phyloP scores from a whole-genome alignment of 495 filamentous ascomycete species.

The Tuber borchii region DNA sequence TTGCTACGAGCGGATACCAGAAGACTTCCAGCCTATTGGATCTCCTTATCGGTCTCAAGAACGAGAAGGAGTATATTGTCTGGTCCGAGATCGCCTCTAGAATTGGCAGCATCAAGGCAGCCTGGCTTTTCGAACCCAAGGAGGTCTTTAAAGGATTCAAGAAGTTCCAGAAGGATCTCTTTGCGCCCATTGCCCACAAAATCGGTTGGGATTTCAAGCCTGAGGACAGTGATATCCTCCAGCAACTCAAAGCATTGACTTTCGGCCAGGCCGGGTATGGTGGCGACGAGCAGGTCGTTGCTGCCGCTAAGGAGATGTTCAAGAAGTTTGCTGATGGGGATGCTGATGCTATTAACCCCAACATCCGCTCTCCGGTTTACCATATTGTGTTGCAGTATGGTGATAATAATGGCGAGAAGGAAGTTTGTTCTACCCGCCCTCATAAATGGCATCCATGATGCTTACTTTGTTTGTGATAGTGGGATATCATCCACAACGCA shows the following conservation, averaged over 20 bases:
- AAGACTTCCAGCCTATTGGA: conserved; percentile 83
- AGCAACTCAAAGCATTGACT: conserved; percentile 72
- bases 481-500: conserved; percentile 70
- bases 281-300: conserved; percentile 56
- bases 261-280: conserved; percentile 61
- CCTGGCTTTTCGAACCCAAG: conserved; percentile 83
- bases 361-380: conserved; percentile 64
- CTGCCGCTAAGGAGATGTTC: conserved; percentile 67
- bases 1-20: conserved; percentile 85
- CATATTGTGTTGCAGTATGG: conserved; percentile 65
- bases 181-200: conserved; percentile 69
- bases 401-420: conserved; percentile 52
- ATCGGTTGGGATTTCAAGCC: conserved; percentile 82
- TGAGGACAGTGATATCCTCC: conserved; percentile 76
- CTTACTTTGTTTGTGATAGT: conserved; percentile 46
- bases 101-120: conserved; percentile 64
- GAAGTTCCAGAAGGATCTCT: conserved; percentile 69
- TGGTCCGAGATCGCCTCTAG: conserved; percentile 85
- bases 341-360: conserved; percentile 62
- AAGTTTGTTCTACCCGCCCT: conserved; percentile 50
- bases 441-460: conserved; percentile 15
- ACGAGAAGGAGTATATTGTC: conserved; percentile 81
- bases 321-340: conserved; percentile 62
- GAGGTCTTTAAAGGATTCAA: conserved; percentile 67
- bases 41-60: conserved; percentile 74